Percentiles rank a stretch among this genome's conserved stretches.
These are phyloP conservation scores for Iris pallida DNA, from an alignment of 116 monocot genomes.

Conservation along the genomic window DNA sequence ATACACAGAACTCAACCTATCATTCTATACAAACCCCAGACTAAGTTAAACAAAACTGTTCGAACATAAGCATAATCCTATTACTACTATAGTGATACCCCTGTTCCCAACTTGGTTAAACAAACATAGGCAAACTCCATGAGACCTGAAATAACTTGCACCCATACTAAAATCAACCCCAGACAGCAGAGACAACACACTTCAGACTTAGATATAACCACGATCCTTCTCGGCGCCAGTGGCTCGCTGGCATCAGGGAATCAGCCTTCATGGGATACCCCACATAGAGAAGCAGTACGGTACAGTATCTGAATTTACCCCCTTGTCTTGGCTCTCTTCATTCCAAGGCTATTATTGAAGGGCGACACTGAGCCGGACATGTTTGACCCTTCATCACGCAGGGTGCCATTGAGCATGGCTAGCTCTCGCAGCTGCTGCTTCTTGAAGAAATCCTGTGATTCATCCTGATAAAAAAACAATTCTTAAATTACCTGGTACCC, in stretches of 20 bases:
- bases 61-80: slow-evolving; percentile 1
- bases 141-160: neutral
- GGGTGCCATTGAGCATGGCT: slow-evolving; percentile 65
- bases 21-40: neutral
- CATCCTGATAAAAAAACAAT: slow-evolving; percentile 42
- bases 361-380: slow-evolving; percentile 48
- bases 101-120: neutral
- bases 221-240: neutral
- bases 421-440: slow-evolving; percentile 87
- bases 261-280: neutral
- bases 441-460: slow-evolving; percentile 80
- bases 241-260: neutral
- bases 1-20: neutral
- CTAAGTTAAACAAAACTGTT: neutral
- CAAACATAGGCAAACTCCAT: neutral
- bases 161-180: slow-evolving; percentile 2
- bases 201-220: slow-evolving; percentile 2
- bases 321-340: slow-evolving; percentile 75
- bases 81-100: neutral
- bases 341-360: slow-evolving; percentile 52
- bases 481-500: too few species aligned
- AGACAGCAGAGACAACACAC: neutral
- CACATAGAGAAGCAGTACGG: neutral
- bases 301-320: slow-evolving; percentile 16
- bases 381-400: slow-evolving; percentile 45